Evolutionary conservation across 441 rosid genomes (phyloP).

Genomic region (Corymbia citriodora): DNA sequence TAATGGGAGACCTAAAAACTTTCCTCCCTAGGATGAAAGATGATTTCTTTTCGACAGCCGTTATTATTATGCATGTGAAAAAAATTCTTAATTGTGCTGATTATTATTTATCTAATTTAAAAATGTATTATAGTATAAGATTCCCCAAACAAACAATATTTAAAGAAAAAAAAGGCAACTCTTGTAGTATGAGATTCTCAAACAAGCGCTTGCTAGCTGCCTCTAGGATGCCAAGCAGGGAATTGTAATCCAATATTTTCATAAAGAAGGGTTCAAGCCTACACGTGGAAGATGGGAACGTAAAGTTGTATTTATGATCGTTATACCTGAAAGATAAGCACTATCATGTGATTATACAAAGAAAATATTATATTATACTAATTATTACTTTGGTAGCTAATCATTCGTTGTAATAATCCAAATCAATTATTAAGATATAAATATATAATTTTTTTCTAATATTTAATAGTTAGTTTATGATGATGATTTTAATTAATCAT

Average conservation of each 20-base stretch:
- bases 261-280: not conserved
- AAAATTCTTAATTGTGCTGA: not conserved
- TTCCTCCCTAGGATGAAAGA: not conserved
- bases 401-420: not conserved
- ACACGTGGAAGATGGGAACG: not conserved
- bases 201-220: not conserved
- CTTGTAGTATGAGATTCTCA: not conserved
- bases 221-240: not conserved
- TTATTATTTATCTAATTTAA: not conserved
- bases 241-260: not conserved
- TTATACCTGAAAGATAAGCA: not conserved
- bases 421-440: not conserved
- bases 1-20: not conserved
- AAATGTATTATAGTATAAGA: not conserved
- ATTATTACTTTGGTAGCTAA: not conserved
- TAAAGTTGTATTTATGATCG: not conserved
- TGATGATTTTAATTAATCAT: not conserved
- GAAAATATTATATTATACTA: not conserved
- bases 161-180: not conserved
- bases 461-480: not conserved
- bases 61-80: not conserved
- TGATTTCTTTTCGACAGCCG: not conserved
- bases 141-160: not conserved
- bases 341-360: not conserved
- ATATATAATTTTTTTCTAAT: too few relatives aligned